Evolutionary conservation across 257 asterid genomes (phyloP).

Genomic region (Solanum pennellii): DNA sequence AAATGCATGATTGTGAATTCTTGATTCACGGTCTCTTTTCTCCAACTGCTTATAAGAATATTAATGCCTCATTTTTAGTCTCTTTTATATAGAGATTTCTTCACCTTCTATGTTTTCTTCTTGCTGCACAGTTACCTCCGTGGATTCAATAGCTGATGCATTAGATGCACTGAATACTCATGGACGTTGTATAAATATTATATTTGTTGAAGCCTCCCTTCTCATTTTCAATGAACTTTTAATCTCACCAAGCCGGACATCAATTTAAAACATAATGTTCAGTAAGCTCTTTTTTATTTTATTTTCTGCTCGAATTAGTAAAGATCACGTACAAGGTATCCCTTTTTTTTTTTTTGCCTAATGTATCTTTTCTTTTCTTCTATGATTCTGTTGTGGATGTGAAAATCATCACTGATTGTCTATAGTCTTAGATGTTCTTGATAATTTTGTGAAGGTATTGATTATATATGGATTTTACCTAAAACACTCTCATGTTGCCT

Average conservation of each 20-base stretch:
- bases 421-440: too few species aligned
- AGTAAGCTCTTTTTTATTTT: constrained; percentile 23
- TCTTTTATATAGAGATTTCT: background rate
- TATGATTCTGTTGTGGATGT: constrained; percentile 14
- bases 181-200: constrained; percentile 38
- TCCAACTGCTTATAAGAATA: too few species aligned
- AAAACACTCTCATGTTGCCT: too few species aligned
- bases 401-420: background rate
- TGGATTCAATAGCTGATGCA: constrained; percentile 26
- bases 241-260: too few species aligned
- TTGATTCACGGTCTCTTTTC: too few species aligned
- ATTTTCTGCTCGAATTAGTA: background rate
- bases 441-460: too few species aligned
- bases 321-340: background rate
- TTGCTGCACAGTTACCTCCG: constrained; percentile 35
- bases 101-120: background rate
- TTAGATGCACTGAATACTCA: constrained; percentile 23
- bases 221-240: constrained; percentile 27
- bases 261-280: too few species aligned
- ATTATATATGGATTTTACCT: too few species aligned
- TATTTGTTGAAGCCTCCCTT: constrained; percentile 44
- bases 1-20: too few species aligned
- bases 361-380: background rate
- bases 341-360: background rate
- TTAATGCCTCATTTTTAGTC: background rate